These are phyloP conservation scores for Scleroderma citrinum DNA, from an alignment of 768 basidiomycete genomes.

Conservation along the genomic window DNA sequence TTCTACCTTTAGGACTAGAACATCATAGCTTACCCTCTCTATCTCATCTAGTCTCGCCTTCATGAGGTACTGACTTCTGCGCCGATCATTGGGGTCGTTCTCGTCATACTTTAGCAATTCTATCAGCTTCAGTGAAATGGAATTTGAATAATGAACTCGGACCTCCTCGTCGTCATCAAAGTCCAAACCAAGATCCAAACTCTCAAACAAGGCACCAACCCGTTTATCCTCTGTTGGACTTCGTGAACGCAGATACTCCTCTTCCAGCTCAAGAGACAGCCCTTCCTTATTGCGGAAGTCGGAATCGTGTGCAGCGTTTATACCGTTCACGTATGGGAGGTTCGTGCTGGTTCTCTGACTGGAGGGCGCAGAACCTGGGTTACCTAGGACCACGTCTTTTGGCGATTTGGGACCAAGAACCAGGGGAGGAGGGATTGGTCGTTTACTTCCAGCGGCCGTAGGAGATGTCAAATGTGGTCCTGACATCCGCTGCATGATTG, in stretches of 20 bases:
- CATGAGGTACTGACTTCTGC: constrained; percentile 71
- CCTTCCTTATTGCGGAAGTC: constrained; percentile 14
- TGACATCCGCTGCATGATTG: constrained; percentile 38
- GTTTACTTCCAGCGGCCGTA: constrained; percentile 29
- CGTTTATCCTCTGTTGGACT: constrained; percentile 39
- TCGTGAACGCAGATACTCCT: constrained; percentile 24
- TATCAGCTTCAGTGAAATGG: constrained; percentile 11
- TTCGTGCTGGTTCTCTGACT: constrained; percentile 30
- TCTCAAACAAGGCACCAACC: constrained; percentile 41
- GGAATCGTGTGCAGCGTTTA: constrained; percentile 8
- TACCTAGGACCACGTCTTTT: constrained; percentile 27
- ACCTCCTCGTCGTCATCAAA: constrained; percentile 39
- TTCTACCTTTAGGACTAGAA: constrained; percentile 11
- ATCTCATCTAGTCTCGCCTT: constrained; percentile 74
- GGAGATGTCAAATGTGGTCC: constrained; percentile 29
- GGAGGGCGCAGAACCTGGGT: constrained; percentile 29
- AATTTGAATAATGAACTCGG: constrained; percentile 16
- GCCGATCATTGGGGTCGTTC: constrained; percentile 66
- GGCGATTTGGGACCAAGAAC: constrained; percentile 39
- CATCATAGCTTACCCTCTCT: constrained; percentile 47
- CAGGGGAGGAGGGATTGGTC: constrained; percentile 54
- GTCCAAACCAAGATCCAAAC: constrained; percentile 40
- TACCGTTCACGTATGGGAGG: constrained; percentile 43
- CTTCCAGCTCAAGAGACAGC: constrained; percentile 21
- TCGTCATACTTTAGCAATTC: constrained; percentile 49